Conservation (phyloP, 2,329 filamentous ascomycete genomes). For the Cordyceps fumosorosea region DNA sequence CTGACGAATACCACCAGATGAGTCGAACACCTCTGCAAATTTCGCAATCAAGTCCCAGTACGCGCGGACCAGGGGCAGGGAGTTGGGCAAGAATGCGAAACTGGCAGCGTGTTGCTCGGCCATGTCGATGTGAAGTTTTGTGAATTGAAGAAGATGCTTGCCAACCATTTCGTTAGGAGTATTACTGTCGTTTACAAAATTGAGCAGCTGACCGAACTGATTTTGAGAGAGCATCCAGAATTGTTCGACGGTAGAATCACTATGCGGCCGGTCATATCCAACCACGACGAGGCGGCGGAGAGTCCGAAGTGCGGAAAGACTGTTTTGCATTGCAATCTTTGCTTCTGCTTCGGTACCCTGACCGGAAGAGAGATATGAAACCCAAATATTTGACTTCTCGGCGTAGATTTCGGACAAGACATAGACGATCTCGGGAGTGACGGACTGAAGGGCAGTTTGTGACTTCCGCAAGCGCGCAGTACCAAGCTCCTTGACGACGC, state of each 20-base stretch:
- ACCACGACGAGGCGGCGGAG: slow-evolving; percentile 71
- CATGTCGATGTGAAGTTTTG: slow-evolving; percentile 88
- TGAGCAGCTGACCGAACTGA: slow-evolving; percentile 72
- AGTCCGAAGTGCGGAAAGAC: slow-evolving; percentile 70
- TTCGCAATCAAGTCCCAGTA: slow-evolving; percentile 81
- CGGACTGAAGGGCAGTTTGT: slow-evolving; percentile 67
- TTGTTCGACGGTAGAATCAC: slow-evolving; percentile 65
- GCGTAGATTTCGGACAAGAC: slow-evolving; percentile 73
- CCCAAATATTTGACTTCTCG: slow-evolving; percentile 65
- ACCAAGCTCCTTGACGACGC: slow-evolving; percentile 84
- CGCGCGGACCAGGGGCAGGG: slow-evolving; percentile 66
- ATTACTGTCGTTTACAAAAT: slow-evolving; percentile 51
- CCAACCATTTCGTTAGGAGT: slow-evolving; percentile 59
- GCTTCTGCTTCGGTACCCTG: slow-evolving; percentile 53
- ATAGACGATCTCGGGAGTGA: slow-evolving; percentile 78
- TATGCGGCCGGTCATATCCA: slow-evolving; percentile 79
- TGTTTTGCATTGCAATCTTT: slow-evolving; percentile 65
- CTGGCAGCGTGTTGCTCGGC: slow-evolving; percentile 70
- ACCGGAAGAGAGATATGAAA: slow-evolving; percentile 49
- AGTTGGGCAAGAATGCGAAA: slow-evolving; percentile 76
- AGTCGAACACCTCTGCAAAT: slow-evolving; percentile 68
- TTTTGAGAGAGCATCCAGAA: slow-evolving; percentile 76
- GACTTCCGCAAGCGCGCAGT: slow-evolving; percentile 71
- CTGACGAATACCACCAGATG: slow-evolving; percentile 47
- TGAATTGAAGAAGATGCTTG: slow-evolving; percentile 82